Base-by-base conservation (phyloP, 208 protist species). In the Herpetomonas samuelpessoai region DNA sequence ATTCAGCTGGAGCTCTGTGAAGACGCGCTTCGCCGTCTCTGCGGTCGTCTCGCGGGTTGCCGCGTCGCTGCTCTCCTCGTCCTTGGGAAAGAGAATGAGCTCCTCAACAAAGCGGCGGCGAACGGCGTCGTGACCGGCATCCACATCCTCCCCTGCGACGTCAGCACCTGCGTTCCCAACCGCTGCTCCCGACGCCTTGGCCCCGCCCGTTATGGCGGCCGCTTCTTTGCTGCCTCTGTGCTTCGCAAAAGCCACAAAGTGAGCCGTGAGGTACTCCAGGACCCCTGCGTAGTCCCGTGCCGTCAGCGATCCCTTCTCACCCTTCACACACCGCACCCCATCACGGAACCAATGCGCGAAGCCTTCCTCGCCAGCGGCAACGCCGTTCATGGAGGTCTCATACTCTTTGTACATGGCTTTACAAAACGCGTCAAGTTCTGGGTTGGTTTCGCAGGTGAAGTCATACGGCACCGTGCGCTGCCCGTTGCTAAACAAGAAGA, bases 401-500 rank as follows among this genome's bases (percentile, higher is more conserved):
- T 41, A 41, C 6, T 14, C 6, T 14, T 6, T 14, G 35, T 41
- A 41, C 24, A 45, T 51, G 44, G 56, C 38, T 16, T 51, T 22
- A 26, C 35, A 38, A 22, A 49, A 35, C 44, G 19, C 56, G 9
- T 51, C 56, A 3, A 61, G 56, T 3, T 39, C 38, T 3, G 6
- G 25, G 9, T 10, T 61, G 21, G 41, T 12, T 19, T n/a, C 26
- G 4, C 41, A 26, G 7, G 44, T 19, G 18, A 9, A 26, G 56
- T 63, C 64, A 22, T 31, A 6, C 22, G 21, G 39, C 47, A 70
- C 55, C 2, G 56, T 26, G 3, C 56, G 45, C 0, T 6, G 4
- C 10, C 64, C 64, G 16, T 24, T 28, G 35, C 44, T 55, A 9
- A 70, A 28, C 6, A 38, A 27, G 28, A 70, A 70, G 49, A 70